These are phyloP conservation scores for Gonapodya prolifera DNA, from an alignment of 192 early-diverging fungal species.

Conservation along the genomic window DNA sequence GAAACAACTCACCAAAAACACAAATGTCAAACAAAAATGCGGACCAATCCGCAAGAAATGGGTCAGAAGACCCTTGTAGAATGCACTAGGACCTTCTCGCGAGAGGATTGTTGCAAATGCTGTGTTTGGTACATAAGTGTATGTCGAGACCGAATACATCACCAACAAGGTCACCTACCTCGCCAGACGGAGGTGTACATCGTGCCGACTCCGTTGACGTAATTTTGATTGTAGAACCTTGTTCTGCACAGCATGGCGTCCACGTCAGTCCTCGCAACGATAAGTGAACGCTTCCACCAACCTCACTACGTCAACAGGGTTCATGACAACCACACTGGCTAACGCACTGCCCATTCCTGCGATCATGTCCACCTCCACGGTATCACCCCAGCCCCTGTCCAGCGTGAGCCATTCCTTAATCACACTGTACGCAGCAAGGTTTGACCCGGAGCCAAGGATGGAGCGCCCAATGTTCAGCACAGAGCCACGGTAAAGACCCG, in stretches of 20 bases:
- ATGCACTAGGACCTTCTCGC: slow-evolving; percentile 46
- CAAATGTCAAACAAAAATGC: slow-evolving; percentile 37
- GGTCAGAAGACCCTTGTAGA: slow-evolving; percentile 59
- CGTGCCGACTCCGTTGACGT: slow-evolving; percentile 42
- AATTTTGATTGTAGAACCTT: slow-evolving; percentile 59
- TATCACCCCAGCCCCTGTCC: slow-evolving; percentile 44
- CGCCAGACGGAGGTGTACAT: slow-evolving; percentile 28
- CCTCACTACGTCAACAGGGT: slow-evolving; percentile 33
- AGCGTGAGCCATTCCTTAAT: slow-evolving; percentile 50
- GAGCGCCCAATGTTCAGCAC: slow-evolving; percentile 49
- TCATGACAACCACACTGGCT: slow-evolving; percentile 37
- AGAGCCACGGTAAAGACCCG: slow-evolving; percentile 57
- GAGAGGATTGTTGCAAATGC: slow-evolving; percentile 37
- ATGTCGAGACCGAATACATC: neutral
- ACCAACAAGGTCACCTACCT: neutral
- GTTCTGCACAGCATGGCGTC: slow-evolving; percentile 28
- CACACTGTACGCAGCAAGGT: slow-evolving; percentile 51
- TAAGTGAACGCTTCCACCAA: slow-evolving; percentile 1
- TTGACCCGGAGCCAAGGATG: slow-evolving; percentile 51
- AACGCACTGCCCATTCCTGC: slow-evolving; percentile 45
- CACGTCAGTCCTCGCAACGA: neutral
- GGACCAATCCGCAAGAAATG: slow-evolving; percentile 69
- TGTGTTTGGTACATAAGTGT: neutral
- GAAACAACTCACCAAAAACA: neutral
- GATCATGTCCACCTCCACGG: slow-evolving; percentile 51